A percentile compares a stretch with the other conserved stretches of the same genome.
Conservation (phyloP, 345 rosid species). For the Eucalyptus curtisii region DNA sequence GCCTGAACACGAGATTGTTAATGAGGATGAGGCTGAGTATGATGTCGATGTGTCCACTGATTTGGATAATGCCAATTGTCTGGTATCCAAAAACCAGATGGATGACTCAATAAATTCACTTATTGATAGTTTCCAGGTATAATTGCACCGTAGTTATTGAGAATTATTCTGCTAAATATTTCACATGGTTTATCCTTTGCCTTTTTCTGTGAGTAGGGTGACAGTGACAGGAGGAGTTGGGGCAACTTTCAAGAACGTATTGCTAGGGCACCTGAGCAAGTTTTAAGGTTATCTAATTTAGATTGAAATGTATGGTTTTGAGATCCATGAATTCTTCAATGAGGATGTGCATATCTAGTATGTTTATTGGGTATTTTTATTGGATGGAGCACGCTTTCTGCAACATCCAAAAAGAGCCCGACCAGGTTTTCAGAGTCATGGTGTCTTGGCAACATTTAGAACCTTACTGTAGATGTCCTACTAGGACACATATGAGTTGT, state of each 20-base stretch:
- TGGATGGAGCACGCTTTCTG: not conserved
- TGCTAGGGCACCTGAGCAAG: conserved; percentile 75
- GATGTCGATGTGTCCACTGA: conserved; percentile 41
- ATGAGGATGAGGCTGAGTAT: conserved; percentile 70
- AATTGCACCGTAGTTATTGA: not conserved
- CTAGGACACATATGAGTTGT: not conserved
- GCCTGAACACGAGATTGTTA: conserved; percentile 64
- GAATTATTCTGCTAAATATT: not conserved
- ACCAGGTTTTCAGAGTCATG: not conserved
- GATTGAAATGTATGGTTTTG: not conserved
- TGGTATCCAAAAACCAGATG: conserved; percentile 21
- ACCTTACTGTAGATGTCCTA: not conserved
- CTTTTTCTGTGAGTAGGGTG: conserved; percentile 34
- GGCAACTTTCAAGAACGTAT: conserved; percentile 50
- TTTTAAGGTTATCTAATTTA: conserved; percentile 44
- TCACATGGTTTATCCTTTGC: not conserved
- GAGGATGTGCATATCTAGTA: not conserved
- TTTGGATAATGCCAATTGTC: conserved; percentile 9
- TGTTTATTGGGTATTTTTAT: not conserved
- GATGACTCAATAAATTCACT: conserved; percentile 40
- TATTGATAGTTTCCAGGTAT: conserved; percentile 52
- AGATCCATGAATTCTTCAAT: not conserved
- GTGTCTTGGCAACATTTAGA: not conserved
- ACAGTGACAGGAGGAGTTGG: conserved; percentile 50
- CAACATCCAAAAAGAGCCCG: not conserved